Evolutionary conservation across 1,284 basidiomycete species (phyloP), one percentile per base, ranked within the genome.

Genomic region (Taiwanofungus camphoratus): DNA sequence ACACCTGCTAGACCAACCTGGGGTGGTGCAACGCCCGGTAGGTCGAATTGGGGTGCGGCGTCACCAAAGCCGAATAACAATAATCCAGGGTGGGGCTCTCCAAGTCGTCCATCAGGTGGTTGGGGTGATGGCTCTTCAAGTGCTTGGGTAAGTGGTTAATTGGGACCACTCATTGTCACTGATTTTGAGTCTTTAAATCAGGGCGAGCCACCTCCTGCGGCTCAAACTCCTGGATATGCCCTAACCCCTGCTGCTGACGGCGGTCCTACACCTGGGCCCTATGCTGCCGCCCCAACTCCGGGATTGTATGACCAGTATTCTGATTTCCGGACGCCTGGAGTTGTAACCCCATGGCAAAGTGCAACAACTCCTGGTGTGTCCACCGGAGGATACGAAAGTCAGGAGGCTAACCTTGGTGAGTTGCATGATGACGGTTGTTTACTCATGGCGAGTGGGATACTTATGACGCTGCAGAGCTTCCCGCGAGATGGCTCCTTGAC

Each of bases 1-100:
- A 81, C 79, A 78, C 74, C 70, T 47, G 65, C 72, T 5, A 68
- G 71, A 3, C 45, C 56, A 12, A 44, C 52, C 1, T 65, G 58
- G 61, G 60, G 57, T 12, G 61, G 43, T 21, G 58, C 58, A 1
- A 67, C 65, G 5, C 64, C 65, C 39, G 60, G 60, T 30, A 46
- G 58, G 39, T 44, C 57, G 31, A 41, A 37, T n/a, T 39, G 44
- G 20, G 46, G 41, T 8, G 26, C 36, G 21, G 31, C 45, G 15
- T 21, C 42, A 21, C 38, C 41, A 13, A 39, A 30, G 22, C 19
- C 34, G 11, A 27, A 22, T 42, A 33, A 47, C 33, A 48, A 49
- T 53, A 30, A 49, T 47, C 22, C 45, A 51, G 30, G 41, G 18
- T 42, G 41, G 45, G 37, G 26, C 27, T 24, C 33, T 2, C 34